Evolutionary conservation across 2,329 filamentous ascomycete species (phyloP), one percentile per base, ranked within the genome.

Genomic region (Aspergillus clavatus): DNA sequence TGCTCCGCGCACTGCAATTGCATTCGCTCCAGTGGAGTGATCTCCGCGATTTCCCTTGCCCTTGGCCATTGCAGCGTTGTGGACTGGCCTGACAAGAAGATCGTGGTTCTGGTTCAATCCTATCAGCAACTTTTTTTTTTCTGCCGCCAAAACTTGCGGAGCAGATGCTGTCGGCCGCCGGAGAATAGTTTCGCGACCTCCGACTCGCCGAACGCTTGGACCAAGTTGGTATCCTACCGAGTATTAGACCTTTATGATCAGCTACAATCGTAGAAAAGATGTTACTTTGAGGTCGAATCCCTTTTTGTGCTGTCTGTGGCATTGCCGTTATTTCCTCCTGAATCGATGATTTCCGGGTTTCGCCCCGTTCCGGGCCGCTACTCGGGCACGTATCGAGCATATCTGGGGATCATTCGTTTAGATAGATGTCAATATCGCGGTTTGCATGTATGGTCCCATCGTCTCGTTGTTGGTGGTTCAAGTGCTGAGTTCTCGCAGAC

Each of bases 31-130:
- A 14, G 62, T 58, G 29, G 62, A 58, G 51, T 52, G 56, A 51
- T 65, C 69, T 40, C 51, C 61, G 51, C 53, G 56, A 51, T 65
- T 69, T 40, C 51, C 61, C 55, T 70, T 70, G 48, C 54, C 59
- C 56, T 69, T 69, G 42, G 56, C 65, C 68, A 70, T 71, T 47
- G 46, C 48, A 45, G 45, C 40, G 41, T 54, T 42, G 48, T 49
- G 46, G 40, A 49, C 48, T 47, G 45, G 35, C 43, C 22, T 49
- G 40, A 50, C 31, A 18, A 53, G 47, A 51, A 54, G 11, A 54
- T 54, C 50, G 41, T 56, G 40, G 40, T 24, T 24, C 23, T 51
- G 52, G 50, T 58, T 56, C 56, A 61, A 59, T 58, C 58, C 47
- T 59, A 52, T 56, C 55, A 28, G 37, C 39, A 37, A 42, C 44